phyloP scores from a whole-genome alignment of 2,329 filamentous ascomycete genomes.

The Orbilia brochopaga region DNA sequence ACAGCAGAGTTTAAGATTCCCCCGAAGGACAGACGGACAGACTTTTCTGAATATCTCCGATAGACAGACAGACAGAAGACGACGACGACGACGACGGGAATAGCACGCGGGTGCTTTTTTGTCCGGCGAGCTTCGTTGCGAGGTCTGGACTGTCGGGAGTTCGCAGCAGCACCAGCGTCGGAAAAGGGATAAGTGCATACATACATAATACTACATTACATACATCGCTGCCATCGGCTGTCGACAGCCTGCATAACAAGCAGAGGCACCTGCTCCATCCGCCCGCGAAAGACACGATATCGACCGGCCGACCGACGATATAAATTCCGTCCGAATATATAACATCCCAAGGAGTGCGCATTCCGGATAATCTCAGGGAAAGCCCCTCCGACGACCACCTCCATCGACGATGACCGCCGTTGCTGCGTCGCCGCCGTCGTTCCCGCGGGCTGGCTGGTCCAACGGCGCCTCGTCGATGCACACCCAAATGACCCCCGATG shows the following conservation, averaged over 20 bases:
- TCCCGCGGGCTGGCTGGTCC: slow-evolving; percentile 48
- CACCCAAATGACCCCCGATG: slow-evolving; percentile 73
- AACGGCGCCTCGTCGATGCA: slow-evolving; percentile 42
- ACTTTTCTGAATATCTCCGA: no score
- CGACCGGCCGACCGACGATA: neutral
- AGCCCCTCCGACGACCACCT: no score
- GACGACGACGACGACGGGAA: no score
- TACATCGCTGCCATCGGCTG: neutral
- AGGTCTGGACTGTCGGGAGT: neutral
- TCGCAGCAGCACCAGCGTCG: neutral
- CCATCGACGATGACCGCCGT: slow-evolving; percentile 50
- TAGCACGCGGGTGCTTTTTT: neutral
- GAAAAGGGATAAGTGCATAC: neutral
- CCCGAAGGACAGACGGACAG: no score
- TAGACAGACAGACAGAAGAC: no score
- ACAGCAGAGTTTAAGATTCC: neutral
- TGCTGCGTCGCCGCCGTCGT: slow-evolving; percentile 50
- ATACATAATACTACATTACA: neutral
- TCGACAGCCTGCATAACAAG: neutral
- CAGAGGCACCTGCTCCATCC: no score
- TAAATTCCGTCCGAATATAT: no score
- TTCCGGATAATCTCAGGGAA: no score
- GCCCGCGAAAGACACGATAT: no score
- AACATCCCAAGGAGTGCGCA: neutral
- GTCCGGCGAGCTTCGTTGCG: neutral